Evolutionary conservation across 805 yeast genomes (phyloP).

Genomic region (Starmerella powellii): DNA sequence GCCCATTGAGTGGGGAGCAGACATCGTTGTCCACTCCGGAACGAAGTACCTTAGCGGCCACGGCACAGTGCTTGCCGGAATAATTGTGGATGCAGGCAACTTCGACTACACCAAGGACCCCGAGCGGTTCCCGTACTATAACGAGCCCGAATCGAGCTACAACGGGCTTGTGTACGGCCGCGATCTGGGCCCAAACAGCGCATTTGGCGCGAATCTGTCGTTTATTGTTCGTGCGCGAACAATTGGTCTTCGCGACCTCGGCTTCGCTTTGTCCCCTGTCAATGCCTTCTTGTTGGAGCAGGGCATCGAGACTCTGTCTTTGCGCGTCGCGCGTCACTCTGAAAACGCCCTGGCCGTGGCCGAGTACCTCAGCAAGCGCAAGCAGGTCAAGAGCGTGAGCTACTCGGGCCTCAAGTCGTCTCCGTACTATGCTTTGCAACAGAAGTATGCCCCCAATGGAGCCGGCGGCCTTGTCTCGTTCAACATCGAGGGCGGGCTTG

Average conservation of each 20-base stretch:
- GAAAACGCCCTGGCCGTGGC: conserved; percentile 73
- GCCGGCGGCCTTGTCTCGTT: conserved; percentile 83
- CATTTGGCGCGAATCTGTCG: conserved; percentile 14
- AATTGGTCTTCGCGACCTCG: conserved; percentile 56
- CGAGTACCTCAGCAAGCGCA: conserved; percentile 49
- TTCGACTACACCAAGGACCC: conserved; percentile 85
- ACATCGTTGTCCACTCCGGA: conserved; percentile 82
- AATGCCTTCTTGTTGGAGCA: conserved; percentile 75
- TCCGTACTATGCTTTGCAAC: conserved; percentile 67
- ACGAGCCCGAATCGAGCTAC: conserved; percentile 84
- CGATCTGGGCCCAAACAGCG: conserved; percentile 35
- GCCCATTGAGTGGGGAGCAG: conserved; percentile 75
- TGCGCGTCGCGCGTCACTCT: conserved; percentile 89
- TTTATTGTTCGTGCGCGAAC: conserved; percentile 22
- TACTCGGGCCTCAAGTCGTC: conserved; percentile 79
- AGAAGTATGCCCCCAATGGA: conserved; percentile 67
- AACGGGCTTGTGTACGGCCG: conserved; percentile 79
- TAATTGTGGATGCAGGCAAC: conserved; percentile 77
- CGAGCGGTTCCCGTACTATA: conserved; percentile 81
- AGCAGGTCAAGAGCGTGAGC: conserved; percentile 77
- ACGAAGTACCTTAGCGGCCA: conserved; percentile 96
- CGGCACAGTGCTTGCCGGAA: conserved; percentile 78
- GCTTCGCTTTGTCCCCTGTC: conserved; percentile 81
- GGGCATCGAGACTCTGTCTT: conserved; percentile 87
- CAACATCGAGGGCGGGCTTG: conserved; percentile 65